Percentiles rank a stretch among this genome's conserved stretches.
Evolutionary conservation across 148 eudicot genomes (phyloP).

Genomic region (Vaccinium macrocarpon): DNA sequence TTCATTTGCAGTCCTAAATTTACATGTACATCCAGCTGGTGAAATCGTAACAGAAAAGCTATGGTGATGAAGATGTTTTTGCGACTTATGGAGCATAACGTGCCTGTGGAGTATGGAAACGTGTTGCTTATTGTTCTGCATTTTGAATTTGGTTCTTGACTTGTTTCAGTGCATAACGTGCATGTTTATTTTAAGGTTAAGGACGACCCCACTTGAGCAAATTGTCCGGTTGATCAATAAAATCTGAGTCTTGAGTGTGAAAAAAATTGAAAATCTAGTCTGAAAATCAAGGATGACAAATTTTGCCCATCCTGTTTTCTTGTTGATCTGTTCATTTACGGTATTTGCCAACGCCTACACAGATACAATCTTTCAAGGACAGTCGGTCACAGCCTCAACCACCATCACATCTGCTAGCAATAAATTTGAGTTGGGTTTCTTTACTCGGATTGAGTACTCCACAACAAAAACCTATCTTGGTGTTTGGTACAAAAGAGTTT

Average conservation of each 20-base stretch:
- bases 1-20: too few relatives aligned
- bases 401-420: background rate
- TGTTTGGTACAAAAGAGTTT: background rate
- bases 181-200: too few relatives aligned
- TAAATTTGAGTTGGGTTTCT: background rate
- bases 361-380: background rate
- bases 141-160: too few relatives aligned
- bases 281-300: background rate
- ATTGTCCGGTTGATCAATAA: background rate
- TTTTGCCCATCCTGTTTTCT: background rate
- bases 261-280: background rate
- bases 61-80: too few relatives aligned
- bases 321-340: background rate
- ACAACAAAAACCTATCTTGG: constrained; percentile 25
- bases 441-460: background rate
- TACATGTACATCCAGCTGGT: too few relatives aligned
- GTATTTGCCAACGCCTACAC: background rate
- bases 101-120: too few relatives aligned
- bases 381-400: background rate
- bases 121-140: too few relatives aligned
- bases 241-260: background rate
- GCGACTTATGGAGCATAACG: too few relatives aligned
- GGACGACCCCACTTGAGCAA: too few relatives aligned
- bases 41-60: too few relatives aligned
- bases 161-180: too few relatives aligned